Evolutionary conservation across 306 rosid genomes (phyloP).

Genomic region (Malus sieversii): DNA sequence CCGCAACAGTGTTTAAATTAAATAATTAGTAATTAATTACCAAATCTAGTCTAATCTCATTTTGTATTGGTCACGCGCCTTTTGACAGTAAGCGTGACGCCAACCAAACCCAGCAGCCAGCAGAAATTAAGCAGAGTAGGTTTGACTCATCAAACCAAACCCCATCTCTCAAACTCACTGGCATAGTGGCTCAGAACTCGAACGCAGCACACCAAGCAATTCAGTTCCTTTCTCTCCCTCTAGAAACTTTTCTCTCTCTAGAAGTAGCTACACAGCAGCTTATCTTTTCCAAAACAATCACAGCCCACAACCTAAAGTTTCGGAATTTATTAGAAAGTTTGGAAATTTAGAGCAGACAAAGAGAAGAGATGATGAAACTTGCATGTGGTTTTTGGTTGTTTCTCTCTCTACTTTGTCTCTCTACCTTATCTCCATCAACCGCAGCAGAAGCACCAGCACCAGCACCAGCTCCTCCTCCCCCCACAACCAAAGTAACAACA

Average conservation of each 20-base stretch:
- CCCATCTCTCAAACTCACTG: not conserved
- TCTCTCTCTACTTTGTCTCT: not conserved
- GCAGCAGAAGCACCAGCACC: constrained; percentile 23
- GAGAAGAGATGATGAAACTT: not conserved
- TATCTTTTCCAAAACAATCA: not conserved
- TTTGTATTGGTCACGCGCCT: not conserved
- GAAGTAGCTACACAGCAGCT: not conserved
- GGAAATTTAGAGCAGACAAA: not conserved
- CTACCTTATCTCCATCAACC: not conserved
- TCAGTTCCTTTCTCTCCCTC: not conserved
- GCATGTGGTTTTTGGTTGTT: not conserved
- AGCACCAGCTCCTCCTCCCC: constrained; percentile 3
- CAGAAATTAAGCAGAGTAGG: not conserved
- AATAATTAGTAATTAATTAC: too few species aligned
- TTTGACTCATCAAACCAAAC: not conserved
- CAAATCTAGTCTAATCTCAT: too few species aligned
- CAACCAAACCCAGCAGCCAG: not conserved
- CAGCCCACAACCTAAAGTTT: not conserved
- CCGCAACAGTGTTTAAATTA: too few species aligned
- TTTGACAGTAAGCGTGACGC: not conserved
- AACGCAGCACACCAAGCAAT: not conserved
- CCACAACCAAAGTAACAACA: not conserved
- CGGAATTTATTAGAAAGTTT: not conserved
- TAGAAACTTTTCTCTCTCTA: not conserved
- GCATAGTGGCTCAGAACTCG: not conserved